Percentiles rank a stretch among this genome's conserved stretches.
Conservation (phyloP, 108 stramenopile species). For the Skeletonema costatum region DNA sequence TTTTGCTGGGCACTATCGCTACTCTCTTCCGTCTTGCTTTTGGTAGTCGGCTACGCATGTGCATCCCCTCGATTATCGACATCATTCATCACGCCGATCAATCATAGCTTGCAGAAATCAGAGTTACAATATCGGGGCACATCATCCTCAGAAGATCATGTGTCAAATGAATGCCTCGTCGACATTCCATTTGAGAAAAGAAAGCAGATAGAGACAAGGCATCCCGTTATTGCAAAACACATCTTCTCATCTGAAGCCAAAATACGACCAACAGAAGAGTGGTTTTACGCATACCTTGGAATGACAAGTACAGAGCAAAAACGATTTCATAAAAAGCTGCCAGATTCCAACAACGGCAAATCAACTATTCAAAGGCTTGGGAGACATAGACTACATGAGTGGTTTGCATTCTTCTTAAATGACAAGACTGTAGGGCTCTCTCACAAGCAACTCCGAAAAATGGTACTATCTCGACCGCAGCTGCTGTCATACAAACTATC, state of each 20-base stretch:
- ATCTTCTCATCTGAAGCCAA: constrained; percentile 13
- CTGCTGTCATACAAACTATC: constrained; percentile 30
- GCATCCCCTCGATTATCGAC: not conserved
- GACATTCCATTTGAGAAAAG: not conserved
- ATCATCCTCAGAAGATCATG: not conserved
- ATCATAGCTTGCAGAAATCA: not conserved
- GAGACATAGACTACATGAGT: constrained; percentile 23
- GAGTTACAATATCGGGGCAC: not conserved
- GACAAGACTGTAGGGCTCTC: constrained; percentile 1
- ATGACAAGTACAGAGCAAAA: constrained; percentile 10
- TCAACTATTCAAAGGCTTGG: constrained; percentile 17
- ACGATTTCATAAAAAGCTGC: constrained; percentile 10
- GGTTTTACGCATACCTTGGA: constrained; percentile 29
- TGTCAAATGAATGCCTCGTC: not conserved
- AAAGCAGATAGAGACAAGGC: not conserved
- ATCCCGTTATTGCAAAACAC: constrained; percentile 18
- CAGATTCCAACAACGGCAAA: constrained; percentile 1
- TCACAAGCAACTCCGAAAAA: constrained; percentile 12
- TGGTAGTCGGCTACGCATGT: not conserved
- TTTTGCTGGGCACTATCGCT: not conserved
- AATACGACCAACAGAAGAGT: constrained; percentile 27
- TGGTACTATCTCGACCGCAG: constrained; percentile 23
- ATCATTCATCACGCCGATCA: not conserved
- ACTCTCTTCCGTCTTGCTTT: not conserved
- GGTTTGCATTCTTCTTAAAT: constrained; percentile 34